Conservation (phyloP, 768 basidiomycete species). For the Mycena floridula region DNA sequence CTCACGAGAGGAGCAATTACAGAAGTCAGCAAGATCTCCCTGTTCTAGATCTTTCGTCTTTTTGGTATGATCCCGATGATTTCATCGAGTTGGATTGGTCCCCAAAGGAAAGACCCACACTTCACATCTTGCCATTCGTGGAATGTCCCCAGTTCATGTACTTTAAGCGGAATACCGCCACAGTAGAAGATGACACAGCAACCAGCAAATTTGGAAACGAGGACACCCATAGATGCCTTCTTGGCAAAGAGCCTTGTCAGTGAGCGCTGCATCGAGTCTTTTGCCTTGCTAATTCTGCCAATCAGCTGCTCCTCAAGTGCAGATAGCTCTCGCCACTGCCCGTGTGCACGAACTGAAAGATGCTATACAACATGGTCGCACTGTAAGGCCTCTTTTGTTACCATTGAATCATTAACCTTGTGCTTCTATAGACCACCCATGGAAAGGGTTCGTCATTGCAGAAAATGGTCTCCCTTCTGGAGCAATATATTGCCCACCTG, state of each 20-base stretch:
- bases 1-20: slow-evolving; percentile 43
- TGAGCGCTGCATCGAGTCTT: slow-evolving; percentile 3
- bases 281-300: background rate
- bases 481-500: slow-evolving; percentile 55
- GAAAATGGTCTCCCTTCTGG: slow-evolving; percentile 53
- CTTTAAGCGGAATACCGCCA: slow-evolving; percentile 54
- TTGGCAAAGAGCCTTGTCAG: slow-evolving; percentile 69
- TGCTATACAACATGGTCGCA: too few species aligned
- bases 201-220: slow-evolving; percentile 84
- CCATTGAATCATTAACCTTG: background rate
- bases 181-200: slow-evolving; percentile 32
- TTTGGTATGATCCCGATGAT: slow-evolving; percentile 78
- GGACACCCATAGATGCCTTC: slow-evolving; percentile 72
- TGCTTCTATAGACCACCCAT: background rate
- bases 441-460: too few species aligned
- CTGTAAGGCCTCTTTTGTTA: too few species aligned
- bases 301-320: slow-evolving; percentile 57
- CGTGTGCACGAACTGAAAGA: slow-evolving; percentile 47
- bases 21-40: slow-evolving; percentile 41
- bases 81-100: slow-evolving; percentile 76
- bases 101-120: slow-evolving; percentile 42
- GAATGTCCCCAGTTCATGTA: slow-evolving; percentile 80
- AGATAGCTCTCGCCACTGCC: slow-evolving; percentile 50
- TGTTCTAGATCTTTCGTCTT: slow-evolving; percentile 33
- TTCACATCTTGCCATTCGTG: slow-evolving; percentile 70